Conservation (phyloP, 805 yeast genomes). For the Peterozyma xylosa region DNA sequence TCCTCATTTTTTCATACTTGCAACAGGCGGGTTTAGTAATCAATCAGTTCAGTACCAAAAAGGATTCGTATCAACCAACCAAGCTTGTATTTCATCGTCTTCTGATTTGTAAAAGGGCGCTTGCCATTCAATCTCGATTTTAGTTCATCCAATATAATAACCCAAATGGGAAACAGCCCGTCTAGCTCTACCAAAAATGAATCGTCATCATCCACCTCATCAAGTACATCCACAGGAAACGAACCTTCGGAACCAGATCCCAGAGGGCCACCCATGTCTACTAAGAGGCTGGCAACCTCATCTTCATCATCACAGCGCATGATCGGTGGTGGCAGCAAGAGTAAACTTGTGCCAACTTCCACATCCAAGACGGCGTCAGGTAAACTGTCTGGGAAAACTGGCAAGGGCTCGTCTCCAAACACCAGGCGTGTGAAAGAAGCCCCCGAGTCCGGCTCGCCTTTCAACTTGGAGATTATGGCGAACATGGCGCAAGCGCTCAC, state of each 20-base stretch:
- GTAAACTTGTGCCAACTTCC: neutral
- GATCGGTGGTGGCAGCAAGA: neutral
- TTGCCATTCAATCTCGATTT: too few species aligned
- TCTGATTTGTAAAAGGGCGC: too few species aligned
- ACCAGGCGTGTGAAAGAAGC: neutral
- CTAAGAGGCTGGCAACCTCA: slow-evolving; percentile 8
- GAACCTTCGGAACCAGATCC: slow-evolving; percentile 7
- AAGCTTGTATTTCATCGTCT: too few species aligned
- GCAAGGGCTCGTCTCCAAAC: neutral
- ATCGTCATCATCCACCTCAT: slow-evolving; percentile 3
- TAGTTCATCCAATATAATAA: neutral
- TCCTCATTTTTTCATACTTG: too few species aligned
- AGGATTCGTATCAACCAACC: too few species aligned
- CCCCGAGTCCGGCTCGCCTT: slow-evolving; percentile 13
- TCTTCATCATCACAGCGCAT: neutral
- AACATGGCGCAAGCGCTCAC: slow-evolving; percentile 33
- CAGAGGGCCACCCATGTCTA: slow-evolving; percentile 2
- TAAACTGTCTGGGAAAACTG: too few species aligned
- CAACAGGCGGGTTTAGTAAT: too few species aligned
- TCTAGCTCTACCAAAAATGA: slow-evolving; percentile 5
- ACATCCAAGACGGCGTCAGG: neutral
- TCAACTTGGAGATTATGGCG: slow-evolving; percentile 36
- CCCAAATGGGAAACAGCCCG: slow-evolving; percentile 10
- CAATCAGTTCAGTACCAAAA: too few species aligned
- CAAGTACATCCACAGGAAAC: slow-evolving; percentile 1